These are phyloP conservation scores for Fusarium sp. DNA, from an alignment of 2,329 filamentous ascomycete species.

Conservation along the genomic window DNA sequence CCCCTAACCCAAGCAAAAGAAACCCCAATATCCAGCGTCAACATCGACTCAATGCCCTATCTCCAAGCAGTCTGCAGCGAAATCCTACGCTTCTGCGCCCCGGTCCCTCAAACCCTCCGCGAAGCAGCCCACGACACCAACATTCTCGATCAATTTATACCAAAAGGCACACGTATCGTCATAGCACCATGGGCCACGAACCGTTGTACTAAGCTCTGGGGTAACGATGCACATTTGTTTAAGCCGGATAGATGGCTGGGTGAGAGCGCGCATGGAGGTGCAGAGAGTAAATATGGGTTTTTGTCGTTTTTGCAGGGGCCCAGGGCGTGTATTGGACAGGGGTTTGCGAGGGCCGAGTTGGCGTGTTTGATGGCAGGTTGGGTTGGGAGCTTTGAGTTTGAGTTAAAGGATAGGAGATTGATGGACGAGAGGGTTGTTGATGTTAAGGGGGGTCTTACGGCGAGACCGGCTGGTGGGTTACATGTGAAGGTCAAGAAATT, in stretches of 20 bases:
- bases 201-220: conserved; percentile 75
- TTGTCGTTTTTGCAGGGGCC: conserved; percentile 89
- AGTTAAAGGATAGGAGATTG: conserved; percentile 64
- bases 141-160: conserved; percentile 72
- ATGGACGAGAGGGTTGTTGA: conserved; percentile 72
- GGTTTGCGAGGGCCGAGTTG: conserved; percentile 85
- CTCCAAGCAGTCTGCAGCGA: conserved; percentile 83
- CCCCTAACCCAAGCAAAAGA: conserved; percentile 46
- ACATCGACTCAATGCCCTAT: conserved; percentile 80
- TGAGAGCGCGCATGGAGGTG: conserved; percentile 71
- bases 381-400: conserved; percentile 78
- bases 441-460: conserved; percentile 76
- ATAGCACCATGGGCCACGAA: conserved; percentile 77
- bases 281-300: conserved; percentile 78
- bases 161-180: conserved; percentile 75
- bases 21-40: conserved; percentile 50
- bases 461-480: conserved; percentile 77
- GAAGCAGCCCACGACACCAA: conserved; percentile 70
- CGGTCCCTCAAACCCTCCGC: conserved; percentile 77
- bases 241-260: conserved; percentile 80
- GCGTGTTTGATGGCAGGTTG: conserved; percentile 83
- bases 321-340: conserved; percentile 82
- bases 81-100: conserved; percentile 75
- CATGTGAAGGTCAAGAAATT: conserved; percentile 67
- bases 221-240: conserved; percentile 75